phyloP scores from a whole-genome alignment of 352 stramenopile species.

The Aphanomyces cochlioides region DNA sequence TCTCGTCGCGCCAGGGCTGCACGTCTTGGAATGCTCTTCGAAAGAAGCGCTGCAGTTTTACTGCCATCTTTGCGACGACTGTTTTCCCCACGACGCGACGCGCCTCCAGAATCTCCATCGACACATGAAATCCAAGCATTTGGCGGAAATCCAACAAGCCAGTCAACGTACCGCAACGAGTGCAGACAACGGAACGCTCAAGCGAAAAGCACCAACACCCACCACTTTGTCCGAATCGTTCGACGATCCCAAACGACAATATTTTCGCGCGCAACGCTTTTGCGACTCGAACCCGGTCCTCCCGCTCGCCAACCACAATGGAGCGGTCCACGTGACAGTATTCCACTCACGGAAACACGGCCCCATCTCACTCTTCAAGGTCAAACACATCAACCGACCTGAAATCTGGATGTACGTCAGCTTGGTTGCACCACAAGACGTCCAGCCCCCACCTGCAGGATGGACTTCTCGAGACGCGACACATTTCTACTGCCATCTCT shows the following conservation, averaged over 20 bases:
- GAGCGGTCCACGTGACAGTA: not conserved
- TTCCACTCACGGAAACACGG: constrained; percentile 18
- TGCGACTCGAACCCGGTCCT: not conserved
- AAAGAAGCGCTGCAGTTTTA: constrained; percentile 23
- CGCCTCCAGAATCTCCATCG: constrained; percentile 27
- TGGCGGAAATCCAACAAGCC: constrained; percentile 14
- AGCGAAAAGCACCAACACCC: constrained; percentile 2
- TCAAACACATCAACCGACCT: constrained; percentile 26
- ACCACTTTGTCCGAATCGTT: not conserved
- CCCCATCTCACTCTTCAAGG: constrained; percentile 25
- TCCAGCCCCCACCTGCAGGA: not conserved
- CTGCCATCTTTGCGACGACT: constrained; percentile 25
- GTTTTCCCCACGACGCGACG: constrained; percentile 18
- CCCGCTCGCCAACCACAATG: not conserved
- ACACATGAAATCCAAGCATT: constrained; percentile 28
- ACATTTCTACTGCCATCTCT: constrained; percentile 28
- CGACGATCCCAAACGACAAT: not conserved
- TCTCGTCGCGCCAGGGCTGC: constrained; percentile 14
- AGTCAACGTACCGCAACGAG: not conserved
- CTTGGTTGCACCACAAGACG: constrained; percentile 9
- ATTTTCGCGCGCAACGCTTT: not conserved
- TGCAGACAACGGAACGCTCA: constrained; percentile 1
- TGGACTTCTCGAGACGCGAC: constrained; percentile 24
- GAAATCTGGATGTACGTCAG: constrained; percentile 29
- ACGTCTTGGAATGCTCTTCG: constrained; percentile 18